Conservation (phyloP, 2,329 filamentous ascomycete genomes). For the Knoxdaviesia capensis region DNA sequence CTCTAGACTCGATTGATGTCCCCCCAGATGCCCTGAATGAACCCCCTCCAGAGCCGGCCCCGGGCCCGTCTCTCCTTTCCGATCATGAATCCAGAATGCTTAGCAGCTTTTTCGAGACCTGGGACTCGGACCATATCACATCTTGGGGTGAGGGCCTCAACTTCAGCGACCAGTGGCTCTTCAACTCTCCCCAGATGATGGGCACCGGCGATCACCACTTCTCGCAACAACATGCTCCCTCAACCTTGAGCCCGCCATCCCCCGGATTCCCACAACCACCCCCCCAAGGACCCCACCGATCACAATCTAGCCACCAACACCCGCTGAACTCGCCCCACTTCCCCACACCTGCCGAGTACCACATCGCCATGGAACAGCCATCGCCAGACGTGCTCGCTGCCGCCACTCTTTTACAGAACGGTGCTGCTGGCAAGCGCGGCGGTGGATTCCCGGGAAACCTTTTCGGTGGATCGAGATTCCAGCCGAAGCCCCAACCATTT, state of each 20-base stretch:
- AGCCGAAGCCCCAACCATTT: too few relatives aligned
- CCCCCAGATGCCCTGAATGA: slow-evolving; percentile 21
- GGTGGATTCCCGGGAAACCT: too few relatives aligned
- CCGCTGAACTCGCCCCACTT: too few relatives aligned
- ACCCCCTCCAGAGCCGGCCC: slow-evolving; percentile 38
- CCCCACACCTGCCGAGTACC: too few relatives aligned
- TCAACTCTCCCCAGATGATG: slow-evolving; percentile 44
- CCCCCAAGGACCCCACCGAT: too few relatives aligned
- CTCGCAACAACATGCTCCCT: too few relatives aligned
- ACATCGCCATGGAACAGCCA: slow-evolving; percentile 8
- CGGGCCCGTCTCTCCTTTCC: slow-evolving; percentile 43
- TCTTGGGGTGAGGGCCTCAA: slow-evolving; percentile 29
- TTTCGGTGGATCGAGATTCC: too few relatives aligned
- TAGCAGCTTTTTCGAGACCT: slow-evolving; percentile 33
- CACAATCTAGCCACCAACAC: too few relatives aligned
- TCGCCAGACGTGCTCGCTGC: slow-evolving; percentile 38
- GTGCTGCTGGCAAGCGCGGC: slow-evolving; percentile 6
- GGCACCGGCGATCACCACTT: slow-evolving; percentile 19
- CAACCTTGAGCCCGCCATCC: too few relatives aligned
- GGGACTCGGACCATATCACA: slow-evolving; percentile 29
- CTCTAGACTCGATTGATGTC: background rate
- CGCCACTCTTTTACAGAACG: slow-evolving; percentile 29
- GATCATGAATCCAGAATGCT: slow-evolving; percentile 39
- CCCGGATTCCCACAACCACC: too few relatives aligned
- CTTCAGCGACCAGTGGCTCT: slow-evolving; percentile 31